A percentile compares a stretch with the other conserved stretches of the same genome.
Conservation (phyloP, 352 stramenopile genomes). For the Plasmopara viticola region DNA sequence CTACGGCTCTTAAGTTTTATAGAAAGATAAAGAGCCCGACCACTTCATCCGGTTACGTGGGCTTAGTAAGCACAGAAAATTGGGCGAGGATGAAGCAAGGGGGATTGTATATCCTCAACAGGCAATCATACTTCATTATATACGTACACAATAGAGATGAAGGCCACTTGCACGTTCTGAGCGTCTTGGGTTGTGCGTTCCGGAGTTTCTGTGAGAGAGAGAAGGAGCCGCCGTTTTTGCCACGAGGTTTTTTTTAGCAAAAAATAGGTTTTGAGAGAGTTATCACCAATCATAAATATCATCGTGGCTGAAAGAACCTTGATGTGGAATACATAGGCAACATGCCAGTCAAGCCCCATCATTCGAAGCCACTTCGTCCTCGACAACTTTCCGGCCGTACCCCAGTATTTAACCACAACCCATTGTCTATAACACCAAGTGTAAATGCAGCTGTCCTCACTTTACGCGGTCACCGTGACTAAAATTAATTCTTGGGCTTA, state of each 20-base stretch:
- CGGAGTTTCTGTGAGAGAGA: conserved; percentile 13
- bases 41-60: conserved; percentile 6
- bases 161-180: conserved; percentile 19
- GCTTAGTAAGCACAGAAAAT: not conserved
- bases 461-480: no score
- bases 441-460: no score
- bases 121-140: not conserved
- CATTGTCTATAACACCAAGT: no score
- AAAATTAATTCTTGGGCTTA: no score
- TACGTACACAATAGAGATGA: conserved; percentile 18
- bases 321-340: conserved; percentile 6
- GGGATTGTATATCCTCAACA: not conserved
- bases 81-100: not conserved
- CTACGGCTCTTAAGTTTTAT: conserved; percentile 1
- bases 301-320: conserved; percentile 20
- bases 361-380: conserved; percentile 3
- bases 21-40: conserved; percentile 4
- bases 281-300: conserved; percentile 20
- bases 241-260: conserved; percentile 10
- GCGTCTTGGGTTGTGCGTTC: conserved; percentile 27
- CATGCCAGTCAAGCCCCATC: conserved; percentile 1
- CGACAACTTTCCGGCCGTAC: no score
- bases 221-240: conserved; percentile 9
- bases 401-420: no score
- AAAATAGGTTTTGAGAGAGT: conserved; percentile 9